phyloP scores from a whole-genome alignment of 208 protist species.

The Trypanosoma cruzi region DNA sequence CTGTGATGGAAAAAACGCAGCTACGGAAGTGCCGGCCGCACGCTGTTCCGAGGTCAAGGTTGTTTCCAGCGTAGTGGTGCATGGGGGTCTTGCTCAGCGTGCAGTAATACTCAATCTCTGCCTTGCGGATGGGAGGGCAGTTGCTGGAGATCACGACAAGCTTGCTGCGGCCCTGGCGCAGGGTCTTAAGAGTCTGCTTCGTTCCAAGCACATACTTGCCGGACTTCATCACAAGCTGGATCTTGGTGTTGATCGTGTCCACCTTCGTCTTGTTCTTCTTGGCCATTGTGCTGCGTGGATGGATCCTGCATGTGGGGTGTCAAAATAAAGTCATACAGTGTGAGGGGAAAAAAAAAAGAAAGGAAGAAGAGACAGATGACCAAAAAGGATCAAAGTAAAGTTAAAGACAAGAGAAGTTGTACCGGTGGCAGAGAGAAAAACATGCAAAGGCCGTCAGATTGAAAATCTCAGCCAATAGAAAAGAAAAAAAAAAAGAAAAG shows the following conservation, averaged over 20 bases:
- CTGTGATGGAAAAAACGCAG: constrained; percentile 97
- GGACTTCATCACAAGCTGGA: constrained; percentile 99
- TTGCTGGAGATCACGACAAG: constrained; percentile 99
- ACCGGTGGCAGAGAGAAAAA: not conserved
- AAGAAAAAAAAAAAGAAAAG: constrained; percentile 16
- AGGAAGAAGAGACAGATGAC: constrained; percentile 19
- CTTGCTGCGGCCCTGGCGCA: constrained; percentile 97
- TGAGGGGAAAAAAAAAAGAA: constrained; percentile 7
- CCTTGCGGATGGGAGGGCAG: constrained; percentile 98
- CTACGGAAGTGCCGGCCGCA: constrained; percentile 99
- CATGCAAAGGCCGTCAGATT: not conserved
- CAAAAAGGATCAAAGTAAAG: constrained; percentile 10
- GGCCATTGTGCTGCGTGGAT: constrained; percentile 61
- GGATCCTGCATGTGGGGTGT: constrained; percentile 8
- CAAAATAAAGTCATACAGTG: constrained; percentile 7
- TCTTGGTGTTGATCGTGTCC: constrained; percentile 99
- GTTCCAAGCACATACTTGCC: constrained; percentile 99
- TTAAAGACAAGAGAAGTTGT: not conserved
- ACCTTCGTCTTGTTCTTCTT: constrained; percentile 97
- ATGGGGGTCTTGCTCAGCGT: constrained; percentile 99
- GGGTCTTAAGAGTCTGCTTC: constrained; percentile 97
- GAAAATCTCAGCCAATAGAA: not conserved
- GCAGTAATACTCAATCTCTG: constrained; percentile 99
- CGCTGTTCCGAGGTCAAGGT: constrained; percentile 99
- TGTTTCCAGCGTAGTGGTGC: constrained; percentile 99